Evolutionary conservation across 2,329 filamentous ascomycete genomes (phyloP), one percentile per base, ranked within the genome.

Genomic region (Penicillium glabrum): DNA sequence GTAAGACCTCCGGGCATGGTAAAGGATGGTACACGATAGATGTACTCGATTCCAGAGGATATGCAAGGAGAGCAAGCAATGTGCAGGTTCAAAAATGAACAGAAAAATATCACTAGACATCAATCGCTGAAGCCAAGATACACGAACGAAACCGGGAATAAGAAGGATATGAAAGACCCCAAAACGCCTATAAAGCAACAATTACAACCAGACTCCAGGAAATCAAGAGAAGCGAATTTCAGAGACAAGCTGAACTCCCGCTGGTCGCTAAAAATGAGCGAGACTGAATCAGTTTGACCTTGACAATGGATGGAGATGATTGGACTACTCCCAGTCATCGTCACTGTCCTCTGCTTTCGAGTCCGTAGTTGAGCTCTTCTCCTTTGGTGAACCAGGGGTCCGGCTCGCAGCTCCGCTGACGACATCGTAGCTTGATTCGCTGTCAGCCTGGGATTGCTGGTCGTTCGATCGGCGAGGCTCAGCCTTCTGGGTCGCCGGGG

Each of bases 401-500:
- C 90, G 89, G 72, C 90, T 96, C 37, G 88, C 86, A 45, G 86
- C 84, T 48, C 89, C 90, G 51, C 89, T 93, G 46, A 99, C 91
- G 33, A 99, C 83, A 72, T 99, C 95, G 73, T 99, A 99, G 77
- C 92, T 96, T 19, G 91, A 91, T 67, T 99, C 95, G 72, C 93
- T 97, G 68, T 95, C 95, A 8, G 92, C 87, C 65, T 95, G 90
- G 26, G 90, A 96, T 72, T 93, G 92, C 72, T 92, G 89, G 69
- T 96, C 92, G 68, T 96, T 89, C 26, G 92, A 96, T 39, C 79
- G 77, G 53, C 90, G 87, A 19, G 86, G 79, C 65, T 89, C 85
- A 26, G 87, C 82, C 74, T 91, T 91, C 47, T 86, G 78, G 69
- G 74, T 61, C 72, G 80, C 71, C 35, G 63, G 44, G n/a, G 57